Base-by-base conservation (phyloP, 495 filamentous ascomycete species). In the Aspergillus bridgeri region DNA sequence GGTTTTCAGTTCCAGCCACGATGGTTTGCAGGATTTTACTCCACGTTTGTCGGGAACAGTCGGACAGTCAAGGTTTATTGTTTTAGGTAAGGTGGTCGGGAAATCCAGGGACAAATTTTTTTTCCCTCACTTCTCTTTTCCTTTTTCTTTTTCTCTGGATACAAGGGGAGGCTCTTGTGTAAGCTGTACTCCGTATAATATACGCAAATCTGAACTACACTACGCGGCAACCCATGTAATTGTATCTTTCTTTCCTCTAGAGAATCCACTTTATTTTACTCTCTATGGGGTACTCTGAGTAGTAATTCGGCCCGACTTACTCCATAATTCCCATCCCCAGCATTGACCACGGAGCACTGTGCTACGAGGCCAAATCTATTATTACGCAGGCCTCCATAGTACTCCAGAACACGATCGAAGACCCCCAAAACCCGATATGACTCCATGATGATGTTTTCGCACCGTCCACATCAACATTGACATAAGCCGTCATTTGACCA, bases 41-140 rank as follows among this genome's bases (percentile, higher is more conserved):
- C 57, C 57, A 59, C 51, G 57, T 59, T 59, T 54, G 5, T 59
- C 57, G 57, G 57, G 51, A 48, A 59, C 44, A 49, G 29, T 53
- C 57, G 57, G 57, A 59, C 45, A 45, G 27, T 33, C 33, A 44
- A 46, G 23, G 45, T 57, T 57, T 6, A 20, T 7, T 47, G 15
- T 18, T 18, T 57, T 57, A 11, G 33, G 3, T 42, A 5, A 25
- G n/a, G n/a, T 18, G 5, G 11, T 60, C 58, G 58, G 58, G 48
- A 38, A 42, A 43, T 56, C 52, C 49, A 60, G 58, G 58, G 51
- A 60, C 42, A 22, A 33, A 19, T 23, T 42, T 24, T 56, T 50
- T 57, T 57, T 51, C 18, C 18, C 20, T 45, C 51, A 15, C 21
- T 19, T 49, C 45, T 45, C 7, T 57, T 11, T 20, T 46, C 11